Conservation (phyloP, 495 filamentous ascomycete genomes). For the Trypethelium eluteriae region DNA sequence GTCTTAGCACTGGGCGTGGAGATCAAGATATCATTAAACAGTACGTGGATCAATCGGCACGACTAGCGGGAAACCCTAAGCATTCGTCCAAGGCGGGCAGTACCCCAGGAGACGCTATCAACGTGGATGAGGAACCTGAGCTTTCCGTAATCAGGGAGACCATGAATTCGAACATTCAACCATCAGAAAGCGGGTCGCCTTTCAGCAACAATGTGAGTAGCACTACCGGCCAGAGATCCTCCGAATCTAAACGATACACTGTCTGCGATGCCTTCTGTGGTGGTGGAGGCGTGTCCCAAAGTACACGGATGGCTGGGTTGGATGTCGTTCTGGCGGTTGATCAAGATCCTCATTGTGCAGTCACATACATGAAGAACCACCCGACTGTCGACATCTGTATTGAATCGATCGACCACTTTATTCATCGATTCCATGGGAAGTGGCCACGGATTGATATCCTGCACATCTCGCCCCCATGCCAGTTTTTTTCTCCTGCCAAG, state of each 20-base stretch:
- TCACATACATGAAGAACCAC: slow-evolving; percentile 57
- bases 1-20: neutral
- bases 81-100: neutral
- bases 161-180: neutral
- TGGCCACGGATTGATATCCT: slow-evolving; percentile 55
- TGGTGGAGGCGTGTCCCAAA: slow-evolving; percentile 65
- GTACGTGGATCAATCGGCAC: neutral
- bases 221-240: neutral
- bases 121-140: neutral
- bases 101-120: neutral
- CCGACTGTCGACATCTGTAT: slow-evolving; percentile 38
- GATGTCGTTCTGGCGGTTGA: slow-evolving; percentile 58
- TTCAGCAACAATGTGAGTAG: neutral
- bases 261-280: slow-evolving; percentile 71
- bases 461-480: slow-evolving; percentile 79
- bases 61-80: neutral
- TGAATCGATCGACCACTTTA: slow-evolving; percentile 36
- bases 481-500: slow-evolving; percentile 72
- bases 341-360: slow-evolving; percentile 44
- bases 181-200: neutral
- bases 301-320: slow-evolving; percentile 57
- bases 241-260: slow-evolving; percentile 40
- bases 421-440: slow-evolving; percentile 23
- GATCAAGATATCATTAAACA: neutral
- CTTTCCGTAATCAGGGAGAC: too few species aligned